Evolutionary conservation across 495 filamentous ascomycete genomes (phyloP), one percentile per base, ranked within the genome.

Genomic region (Aspergillus ostianus): DNA sequence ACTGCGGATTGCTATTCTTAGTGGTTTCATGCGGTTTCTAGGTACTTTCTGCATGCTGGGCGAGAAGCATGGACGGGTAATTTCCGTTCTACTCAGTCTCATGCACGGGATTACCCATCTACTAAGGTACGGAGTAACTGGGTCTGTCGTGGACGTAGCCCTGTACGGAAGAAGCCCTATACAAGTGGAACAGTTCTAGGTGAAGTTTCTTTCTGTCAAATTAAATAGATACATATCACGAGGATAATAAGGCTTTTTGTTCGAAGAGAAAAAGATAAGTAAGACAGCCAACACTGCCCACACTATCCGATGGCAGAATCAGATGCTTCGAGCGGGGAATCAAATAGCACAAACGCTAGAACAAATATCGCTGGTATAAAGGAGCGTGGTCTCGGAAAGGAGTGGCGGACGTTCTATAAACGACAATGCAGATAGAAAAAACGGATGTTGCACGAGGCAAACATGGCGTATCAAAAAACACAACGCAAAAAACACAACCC

Each of bases 161-260:
- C 23, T 26, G 23, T 26, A 26, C 4, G 23, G 23, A 26, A 26
- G 23, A 26, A 26, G 23, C 23, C 23, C 23, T 26, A 26, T 26
- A 26, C 23, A 4, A 7, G 8, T 32, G 30, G 30, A 12, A 32
- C 30, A 32, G 8, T 32, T 12, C 13, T 23, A 0, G 17, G 27
- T 51, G 47, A 51, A 55, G 49, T 50, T 61, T 59, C 52, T 61
- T 67, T 64, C 62, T 67, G 66, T 36, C 54, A 51, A 57, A 70
- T 68, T 72, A 70, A 67, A 67, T 67, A 64, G 26, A 59, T 66
- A 67, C 53, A 58, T 46, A 55, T 53, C 30, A 62, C 36, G 13
- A 41, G 36, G 53, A 56, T 26, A 57, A 62, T 58, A 50, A 56
- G 60, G 60, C 61, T 67, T 70, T 57, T 51, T 3, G 36, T n/a